Evolutionary conservation across 2,329 filamentous ascomycete species (phyloP), one percentile per base, ranked within the genome.

Genomic region (Verticillium nubilum): DNA sequence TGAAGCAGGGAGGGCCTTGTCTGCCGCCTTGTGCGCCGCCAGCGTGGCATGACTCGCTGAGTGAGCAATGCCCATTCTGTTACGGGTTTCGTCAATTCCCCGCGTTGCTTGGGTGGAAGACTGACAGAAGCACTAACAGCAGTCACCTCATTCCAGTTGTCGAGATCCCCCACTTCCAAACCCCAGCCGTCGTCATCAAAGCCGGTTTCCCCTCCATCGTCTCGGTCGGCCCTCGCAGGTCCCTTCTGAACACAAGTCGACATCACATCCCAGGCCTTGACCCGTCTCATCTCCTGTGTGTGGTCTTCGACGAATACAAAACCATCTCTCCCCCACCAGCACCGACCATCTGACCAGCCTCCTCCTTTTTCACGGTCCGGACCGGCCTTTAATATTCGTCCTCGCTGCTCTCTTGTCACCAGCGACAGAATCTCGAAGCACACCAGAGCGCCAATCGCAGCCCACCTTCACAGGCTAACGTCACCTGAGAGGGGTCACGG

Each of bases 171-270:
- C 35, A 31, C 28, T 19, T 25, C 19, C 26, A 12, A 15, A 37
- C 33, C 35, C 35, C 54, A n/a, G 35, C 17, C 35, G 19, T 56
- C 54, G 54, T 56, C 54, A 56, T 56, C 54, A 56, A 56, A 56
- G 35, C 54, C 19, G 33, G 54, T 37, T 56, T 56, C 15, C 54
- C 54, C 33, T 47, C 54, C 54, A 56, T 33, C 23, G 29, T 56
- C 53, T 33, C 31, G 17, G 3, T 26, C 19, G 35, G 19, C 53
- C 17, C 17, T n/a, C 19, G 23, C 37, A 54, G 28, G 54, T 27
- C 54, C 31, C 23, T 26, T 37, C 13, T 17, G 9, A 10, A 23
- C 35, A 37, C 13, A 37, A 17, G 35, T 37, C 35, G 35, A 37
- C 42, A 50, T 25, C n/a, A 9, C 19, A 50, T 50, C 42, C 42